phyloP scores from a whole-genome alignment of 257 asterid genomes.

The Lycium barbarum region DNA sequence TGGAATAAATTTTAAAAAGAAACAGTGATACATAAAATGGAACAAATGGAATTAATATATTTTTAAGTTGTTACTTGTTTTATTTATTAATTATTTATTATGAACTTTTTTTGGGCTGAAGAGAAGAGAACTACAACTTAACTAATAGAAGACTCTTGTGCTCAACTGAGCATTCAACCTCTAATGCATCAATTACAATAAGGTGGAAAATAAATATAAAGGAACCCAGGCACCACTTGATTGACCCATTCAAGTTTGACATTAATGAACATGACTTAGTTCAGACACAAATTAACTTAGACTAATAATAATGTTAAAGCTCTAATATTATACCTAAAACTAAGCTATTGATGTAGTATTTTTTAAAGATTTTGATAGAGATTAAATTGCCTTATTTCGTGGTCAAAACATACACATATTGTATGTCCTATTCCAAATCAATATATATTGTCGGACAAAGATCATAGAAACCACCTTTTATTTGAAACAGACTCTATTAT shows the following conservation, averaged over 20 bases:
- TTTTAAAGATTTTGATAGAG: not conserved
- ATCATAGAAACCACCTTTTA: not conserved
- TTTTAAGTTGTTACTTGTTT: not conserved
- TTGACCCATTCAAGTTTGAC: conserved; percentile 2
- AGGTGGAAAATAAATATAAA: not conserved
- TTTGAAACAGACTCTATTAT: not conserved
- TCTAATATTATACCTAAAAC: not conserved
- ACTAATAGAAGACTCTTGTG: not conserved
- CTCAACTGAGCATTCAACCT: not conserved
- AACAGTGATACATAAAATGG: not conserved
- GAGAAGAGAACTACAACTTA: not conserved
- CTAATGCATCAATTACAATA: not conserved
- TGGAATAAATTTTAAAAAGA: not conserved
- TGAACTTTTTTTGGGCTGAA: not conserved
- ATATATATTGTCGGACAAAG: not conserved
- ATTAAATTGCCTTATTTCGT: not conserved
- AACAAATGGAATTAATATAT: not conserved
- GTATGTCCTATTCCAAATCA: conserved; percentile 7
- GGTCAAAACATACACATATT: not conserved
- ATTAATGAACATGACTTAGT: not conserved
- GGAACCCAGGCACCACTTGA: not conserved
- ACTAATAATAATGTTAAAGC: too few species aligned
- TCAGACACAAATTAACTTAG: not conserved
- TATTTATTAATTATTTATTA: not conserved
- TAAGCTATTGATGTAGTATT: not conserved